Base-by-base conservation (phyloP, 306 rosid genomes). In the Rubus parviflorus region DNA sequence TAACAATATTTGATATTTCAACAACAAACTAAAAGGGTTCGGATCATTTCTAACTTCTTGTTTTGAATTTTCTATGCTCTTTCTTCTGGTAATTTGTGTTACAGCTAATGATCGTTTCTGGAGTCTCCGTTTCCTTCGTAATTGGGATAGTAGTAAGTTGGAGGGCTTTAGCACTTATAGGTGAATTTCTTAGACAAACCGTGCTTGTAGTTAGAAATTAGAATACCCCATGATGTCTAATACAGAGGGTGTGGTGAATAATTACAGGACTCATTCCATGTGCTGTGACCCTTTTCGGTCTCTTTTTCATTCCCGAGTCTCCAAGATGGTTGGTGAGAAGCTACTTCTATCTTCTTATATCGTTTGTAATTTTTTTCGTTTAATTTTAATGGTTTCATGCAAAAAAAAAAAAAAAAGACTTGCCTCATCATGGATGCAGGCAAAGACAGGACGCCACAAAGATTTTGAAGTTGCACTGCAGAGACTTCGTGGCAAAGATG, bases 321-420 rank as follows among this genome's bases (percentile, higher is more conserved):
- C 98, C 98, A 40, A 89, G 98, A 92, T 95, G 97, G 97, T 82
- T 95, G 83, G 98, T 95, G 82, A 85, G 90, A 74, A 87, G 17
- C 20, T 2, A 47, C 35, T 4, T 38, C 42, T 54, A 6, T n/a
- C 17, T 63, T 37, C 45, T 63, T 63, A 30, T 23, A 61, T 61
- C 5, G 67, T 61, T 61, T 30, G 20, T 45, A 13, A 57, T 70
- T 46, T 65, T 23, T 3, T 45, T 7, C 1, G n/a, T 70, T 14
- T 20, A 11, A 22, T 16, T 43, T 35, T 45, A 46, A 46, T 48
- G 63, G n/a, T 0, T 54, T 16, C 15, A 61, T 74, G 54, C 35
- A 41, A 70, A 60, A n/a, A 10, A 37, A 37, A 62, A 10, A 37
- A 37, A 65, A 52, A 62, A 46, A 73, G 47, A 67, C 49, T 54